A percentile compares a stretch with the other conserved stretches of the same genome.
Evolutionary conservation across 2,329 filamentous ascomycete species (phyloP).

Genomic region (Diplodia sapinea): DNA sequence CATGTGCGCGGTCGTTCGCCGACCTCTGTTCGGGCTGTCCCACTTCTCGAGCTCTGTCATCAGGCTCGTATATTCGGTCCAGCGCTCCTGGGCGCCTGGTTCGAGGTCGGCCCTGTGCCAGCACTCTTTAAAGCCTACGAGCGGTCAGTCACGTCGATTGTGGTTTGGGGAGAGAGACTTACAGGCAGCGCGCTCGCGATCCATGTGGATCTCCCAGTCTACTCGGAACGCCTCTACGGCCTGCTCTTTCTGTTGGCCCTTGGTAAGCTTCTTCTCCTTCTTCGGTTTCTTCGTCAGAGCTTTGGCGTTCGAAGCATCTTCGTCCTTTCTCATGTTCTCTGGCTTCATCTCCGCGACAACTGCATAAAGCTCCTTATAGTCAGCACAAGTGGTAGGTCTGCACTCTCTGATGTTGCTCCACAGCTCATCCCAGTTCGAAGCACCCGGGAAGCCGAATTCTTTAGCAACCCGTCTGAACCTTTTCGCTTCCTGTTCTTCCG

Average conservation of each 20-base stretch:
- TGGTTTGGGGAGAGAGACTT: slow-evolving; percentile 17
- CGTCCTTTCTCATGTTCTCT: too few species aligned
- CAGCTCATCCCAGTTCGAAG: slow-evolving; percentile 1
- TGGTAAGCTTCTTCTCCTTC: slow-evolving; percentile 11
- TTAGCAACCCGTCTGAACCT: background rate
- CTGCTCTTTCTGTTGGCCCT: background rate
- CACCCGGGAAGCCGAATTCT: background rate
- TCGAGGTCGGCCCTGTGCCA: slow-evolving; percentile 56
- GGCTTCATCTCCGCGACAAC: background rate
- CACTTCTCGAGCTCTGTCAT: slow-evolving; percentile 4
- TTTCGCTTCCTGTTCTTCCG: background rate
- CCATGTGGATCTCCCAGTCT: slow-evolving; percentile 40
- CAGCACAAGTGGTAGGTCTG: background rate
- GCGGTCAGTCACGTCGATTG: background rate
- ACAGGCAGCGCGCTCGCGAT: slow-evolving; percentile 47
- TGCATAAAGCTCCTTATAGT: background rate
- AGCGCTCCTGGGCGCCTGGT: slow-evolving; percentile 47
- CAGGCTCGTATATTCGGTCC: slow-evolving; percentile 40
- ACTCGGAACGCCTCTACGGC: slow-evolving; percentile 30
- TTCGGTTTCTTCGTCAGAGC: background rate
- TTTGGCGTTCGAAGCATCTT: background rate
- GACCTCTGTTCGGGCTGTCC: background rate
- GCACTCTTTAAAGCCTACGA: slow-evolving; percentile 49
- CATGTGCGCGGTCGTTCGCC: background rate
- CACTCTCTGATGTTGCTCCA: background rate